A percentile compares a stretch with the other conserved stretches of the same genome.
These are phyloP conservation scores for Volvox reticuliferus DNA, from an alignment of 139 green algal species.

Conservation along the genomic window DNA sequence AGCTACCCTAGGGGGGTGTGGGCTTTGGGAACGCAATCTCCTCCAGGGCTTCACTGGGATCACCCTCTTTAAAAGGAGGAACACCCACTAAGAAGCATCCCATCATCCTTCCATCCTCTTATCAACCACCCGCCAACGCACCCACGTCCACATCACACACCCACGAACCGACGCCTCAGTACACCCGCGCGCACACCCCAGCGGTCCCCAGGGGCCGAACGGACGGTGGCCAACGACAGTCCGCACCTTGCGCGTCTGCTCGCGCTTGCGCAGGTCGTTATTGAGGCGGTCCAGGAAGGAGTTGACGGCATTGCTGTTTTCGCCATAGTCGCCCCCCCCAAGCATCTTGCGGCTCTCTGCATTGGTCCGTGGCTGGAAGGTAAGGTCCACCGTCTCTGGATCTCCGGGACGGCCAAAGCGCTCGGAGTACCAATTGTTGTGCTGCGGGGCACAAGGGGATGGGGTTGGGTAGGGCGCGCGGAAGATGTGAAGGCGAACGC, in stretches of 20 bases:
- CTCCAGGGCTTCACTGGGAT: no score
- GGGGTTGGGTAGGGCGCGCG: neutral
- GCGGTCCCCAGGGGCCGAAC: no score
- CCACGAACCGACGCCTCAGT: no score
- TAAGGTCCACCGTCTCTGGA: constrained; percentile 38
- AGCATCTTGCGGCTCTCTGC: constrained; percentile 47
- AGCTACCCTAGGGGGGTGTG: no score
- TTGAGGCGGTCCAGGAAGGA: constrained; percentile 70
- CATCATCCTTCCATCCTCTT: no score
- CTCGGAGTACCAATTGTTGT: constrained; percentile 42
- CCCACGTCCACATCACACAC: no score
- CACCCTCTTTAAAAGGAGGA: no score
- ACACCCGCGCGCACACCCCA: no score
- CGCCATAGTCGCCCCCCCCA: constrained; percentile 24
- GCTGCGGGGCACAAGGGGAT: neutral
- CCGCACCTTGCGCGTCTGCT: constrained; percentile 35
- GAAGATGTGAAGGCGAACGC: no score
- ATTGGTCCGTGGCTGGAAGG: constrained; percentile 46
- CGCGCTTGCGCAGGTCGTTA: constrained; percentile 57
- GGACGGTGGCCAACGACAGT: neutral
- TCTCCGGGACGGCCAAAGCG: constrained; percentile 31
- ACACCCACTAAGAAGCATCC: no score
- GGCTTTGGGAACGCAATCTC: no score
- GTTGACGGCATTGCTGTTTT: neutral
- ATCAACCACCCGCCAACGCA: no score